Percentiles rank a stretch among this genome's conserved stretches.
Evolutionary conservation across 2,329 filamentous ascomycete species (phyloP).

Genomic region (Colletotrichum musicola): DNA sequence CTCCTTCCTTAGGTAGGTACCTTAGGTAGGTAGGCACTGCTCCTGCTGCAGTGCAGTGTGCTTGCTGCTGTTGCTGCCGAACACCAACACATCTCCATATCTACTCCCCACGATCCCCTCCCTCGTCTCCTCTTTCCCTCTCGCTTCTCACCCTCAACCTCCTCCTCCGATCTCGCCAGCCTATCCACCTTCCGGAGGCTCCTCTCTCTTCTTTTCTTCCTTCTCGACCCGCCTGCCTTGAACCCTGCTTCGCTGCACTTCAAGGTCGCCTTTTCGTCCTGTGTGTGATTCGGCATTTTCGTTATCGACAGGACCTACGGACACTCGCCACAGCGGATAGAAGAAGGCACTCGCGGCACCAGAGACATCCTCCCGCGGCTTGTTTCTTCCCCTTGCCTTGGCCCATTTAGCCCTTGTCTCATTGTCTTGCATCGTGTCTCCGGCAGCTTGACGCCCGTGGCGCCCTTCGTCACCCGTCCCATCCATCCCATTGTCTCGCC

Average conservation of each 20-base stretch:
- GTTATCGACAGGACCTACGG: conserved; percentile 2
- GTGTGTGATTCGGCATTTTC: conserved; percentile 2
- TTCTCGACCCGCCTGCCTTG: conserved; percentile 4
- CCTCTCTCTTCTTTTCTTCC: conserved; percentile 12
- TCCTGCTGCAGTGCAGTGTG: not conserved
- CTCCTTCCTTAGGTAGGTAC: not conserved
- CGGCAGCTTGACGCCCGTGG: conserved; percentile 24
- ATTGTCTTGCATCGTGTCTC: conserved; percentile 39
- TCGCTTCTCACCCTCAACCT: conserved; percentile 22
- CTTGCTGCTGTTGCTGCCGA: not conserved
- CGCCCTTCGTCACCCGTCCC: conserved; percentile 14
- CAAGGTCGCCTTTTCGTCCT: not conserved
- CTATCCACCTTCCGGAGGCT: conserved; percentile 12
- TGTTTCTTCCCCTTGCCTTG: conserved; percentile 2
- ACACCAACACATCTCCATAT: conserved; percentile 31
- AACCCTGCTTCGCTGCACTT: conserved; percentile 3
- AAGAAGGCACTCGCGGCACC: not conserved
- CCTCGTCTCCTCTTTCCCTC: conserved; percentile 26
- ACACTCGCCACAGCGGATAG: too few relatives aligned
- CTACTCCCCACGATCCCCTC: conserved; percentile 38
- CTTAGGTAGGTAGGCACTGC: not conserved
- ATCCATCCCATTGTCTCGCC: conserved; percentile 33
- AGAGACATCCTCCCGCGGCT: conserved; percentile 9
- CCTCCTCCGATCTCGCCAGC: conserved; percentile 23
- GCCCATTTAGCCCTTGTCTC: conserved; percentile 24